phyloP scores from a whole-genome alignment of 768 basidiomycete species.

The Macrocybe gigantea region DNA sequence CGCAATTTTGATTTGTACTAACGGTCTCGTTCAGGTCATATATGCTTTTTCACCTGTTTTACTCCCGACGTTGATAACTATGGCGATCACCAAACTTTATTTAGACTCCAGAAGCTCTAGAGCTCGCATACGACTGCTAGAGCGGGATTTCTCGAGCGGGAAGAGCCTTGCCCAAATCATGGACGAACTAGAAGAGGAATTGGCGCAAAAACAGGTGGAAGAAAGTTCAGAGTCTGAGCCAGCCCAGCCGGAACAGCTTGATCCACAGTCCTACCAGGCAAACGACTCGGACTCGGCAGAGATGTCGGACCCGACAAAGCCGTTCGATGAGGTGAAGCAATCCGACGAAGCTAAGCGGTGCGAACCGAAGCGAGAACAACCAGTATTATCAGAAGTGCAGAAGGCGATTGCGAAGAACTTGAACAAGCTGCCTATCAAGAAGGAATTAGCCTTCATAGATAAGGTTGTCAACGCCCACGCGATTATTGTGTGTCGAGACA shows the following conservation, averaged over 20 bases:
- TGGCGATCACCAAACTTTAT: constrained; percentile 51
- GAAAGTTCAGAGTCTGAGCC: constrained; percentile 9
- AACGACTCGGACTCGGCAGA: too few relatives aligned
- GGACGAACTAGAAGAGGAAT: constrained; percentile 50
- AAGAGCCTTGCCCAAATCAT: constrained; percentile 57
- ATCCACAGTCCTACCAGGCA: too few relatives aligned
- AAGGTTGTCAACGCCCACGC: constrained; percentile 62
- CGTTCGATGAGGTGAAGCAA: constrained; percentile 1
- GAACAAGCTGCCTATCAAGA: constrained; percentile 68
- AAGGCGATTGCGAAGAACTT: constrained; percentile 49
- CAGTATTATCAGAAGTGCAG: constrained; percentile 52
- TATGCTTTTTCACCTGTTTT: constrained; percentile 58
- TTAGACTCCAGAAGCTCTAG: constrained; percentile 56
- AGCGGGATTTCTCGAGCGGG: constrained; percentile 44
- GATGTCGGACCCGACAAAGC: constrained; percentile 4
- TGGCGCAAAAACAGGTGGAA: constrained; percentile 52
- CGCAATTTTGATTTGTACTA: constrained; percentile 1
- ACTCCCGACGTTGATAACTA: constrained; percentile 50
- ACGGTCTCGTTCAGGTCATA: constrained; percentile 32
- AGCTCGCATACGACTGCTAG: constrained; percentile 58
- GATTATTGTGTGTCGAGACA: constrained; percentile 64
- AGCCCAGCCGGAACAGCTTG: too few relatives aligned
- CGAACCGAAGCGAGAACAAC: constrained; percentile 23
- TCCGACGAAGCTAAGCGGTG: background rate
- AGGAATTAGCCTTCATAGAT: constrained; percentile 62